Conservation (phyloP, 208 protist species). For the Leishmania amazonensis region DNA sequence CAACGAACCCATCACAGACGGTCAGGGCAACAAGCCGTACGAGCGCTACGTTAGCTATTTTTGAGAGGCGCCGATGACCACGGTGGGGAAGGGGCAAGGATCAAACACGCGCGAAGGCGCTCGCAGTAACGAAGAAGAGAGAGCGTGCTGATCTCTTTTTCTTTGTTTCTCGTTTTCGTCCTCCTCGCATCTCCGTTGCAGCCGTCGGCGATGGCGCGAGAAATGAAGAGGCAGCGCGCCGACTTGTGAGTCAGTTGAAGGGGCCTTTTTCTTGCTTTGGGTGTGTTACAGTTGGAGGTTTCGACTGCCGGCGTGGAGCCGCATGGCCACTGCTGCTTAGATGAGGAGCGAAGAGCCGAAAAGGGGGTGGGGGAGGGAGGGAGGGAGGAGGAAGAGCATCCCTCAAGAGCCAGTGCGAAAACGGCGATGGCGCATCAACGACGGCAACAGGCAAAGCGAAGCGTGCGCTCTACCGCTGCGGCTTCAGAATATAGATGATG, state of each 20-base stretch:
- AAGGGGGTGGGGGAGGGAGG: neutral
- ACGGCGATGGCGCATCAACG: no score
- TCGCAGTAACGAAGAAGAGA: neutral
- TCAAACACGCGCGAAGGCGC: neutral
- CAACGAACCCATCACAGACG: slow-evolving; percentile 74
- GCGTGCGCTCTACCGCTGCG: neutral
- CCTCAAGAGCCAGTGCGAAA: neutral
- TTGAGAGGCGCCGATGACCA: neutral
- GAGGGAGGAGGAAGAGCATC: neutral
- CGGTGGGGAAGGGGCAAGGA: no score
- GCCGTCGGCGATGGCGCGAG: neutral
- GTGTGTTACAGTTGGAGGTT: neutral
- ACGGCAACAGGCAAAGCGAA: neutral
- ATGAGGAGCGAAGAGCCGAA: neutral
- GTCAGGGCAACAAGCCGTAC: slow-evolving; percentile 47
- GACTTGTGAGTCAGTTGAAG: neutral
- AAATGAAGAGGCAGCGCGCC: neutral
- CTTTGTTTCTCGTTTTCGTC: neutral
- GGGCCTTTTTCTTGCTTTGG: neutral
- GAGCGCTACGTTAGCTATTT: slow-evolving; percentile 38
- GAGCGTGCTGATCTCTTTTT: neutral
- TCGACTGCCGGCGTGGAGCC: neutral
- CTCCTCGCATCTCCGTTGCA: neutral
- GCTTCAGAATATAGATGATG: neutral
- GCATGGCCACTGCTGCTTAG: neutral